Evolutionary conservation across 495 filamentous ascomycete genomes (phyloP), one percentile per base, ranked within the genome.

Genomic region (Margaritispora aquatica): DNA sequence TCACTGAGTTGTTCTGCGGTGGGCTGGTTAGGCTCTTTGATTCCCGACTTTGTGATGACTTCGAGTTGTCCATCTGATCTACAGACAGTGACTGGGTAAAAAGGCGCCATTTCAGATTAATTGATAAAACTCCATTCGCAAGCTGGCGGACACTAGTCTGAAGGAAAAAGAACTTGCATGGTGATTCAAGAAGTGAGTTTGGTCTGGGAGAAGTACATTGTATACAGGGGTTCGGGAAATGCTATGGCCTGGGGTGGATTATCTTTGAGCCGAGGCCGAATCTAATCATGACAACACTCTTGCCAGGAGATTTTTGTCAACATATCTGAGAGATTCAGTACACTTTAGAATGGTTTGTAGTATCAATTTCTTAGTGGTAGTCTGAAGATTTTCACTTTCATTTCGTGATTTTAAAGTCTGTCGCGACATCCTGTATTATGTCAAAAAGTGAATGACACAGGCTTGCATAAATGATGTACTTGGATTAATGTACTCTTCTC

Each of bases 11-110:
- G 77, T 27, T 71, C 65, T 19, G 64, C 58, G 1, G 71, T 71
- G 10, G 79, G 79, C 23, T 69, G 64, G 61, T 82, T 82, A 38
- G 58, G 64, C 56, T 79, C 74, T 26, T 59, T 57, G 27, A 58
- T 63, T 23, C 69, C 69, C 1, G 11, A 26, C 27, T 69, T 73
- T 10, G 51, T 31, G 11, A 53, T 60, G 29, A 71, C 46, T 20
- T 69, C 65, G 13, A 66, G 55, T 38, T 64, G 67, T 29, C 76
- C 77, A 68, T 80, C 77, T 22, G 72, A 75, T 27, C 74, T 63
- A 7, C 55, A 51, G 38, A 69, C 34, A 44, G 68, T 71, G 38
- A 79, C 54, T 26, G 75, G 59, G 21, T 60, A 58, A 38, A 55
- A 61, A 24, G 49, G 58, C 10, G 58, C 62, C 58, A 38, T 50